A percentile compares a stretch with the other conserved stretches of the same genome.
Conservation (phyloP, 495 filamentous ascomycete species). For the Penicillium ucsense region DNA sequence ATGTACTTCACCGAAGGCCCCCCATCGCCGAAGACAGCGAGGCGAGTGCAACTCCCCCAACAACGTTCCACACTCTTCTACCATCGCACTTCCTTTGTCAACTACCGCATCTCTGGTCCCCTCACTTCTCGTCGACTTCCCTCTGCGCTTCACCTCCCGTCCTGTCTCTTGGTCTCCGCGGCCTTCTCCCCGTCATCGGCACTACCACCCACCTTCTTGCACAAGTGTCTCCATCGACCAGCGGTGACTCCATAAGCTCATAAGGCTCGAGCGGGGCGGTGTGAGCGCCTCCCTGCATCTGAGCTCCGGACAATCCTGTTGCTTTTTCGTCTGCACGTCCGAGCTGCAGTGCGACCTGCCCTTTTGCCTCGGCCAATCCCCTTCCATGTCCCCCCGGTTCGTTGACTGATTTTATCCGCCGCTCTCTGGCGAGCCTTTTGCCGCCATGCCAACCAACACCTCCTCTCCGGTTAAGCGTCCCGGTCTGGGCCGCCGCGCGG, state of each 20-base stretch:
- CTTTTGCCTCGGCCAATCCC: constrained; percentile 21
- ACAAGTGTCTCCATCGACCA: not conserved
- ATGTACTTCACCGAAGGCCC: not conserved
- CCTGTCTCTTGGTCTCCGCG: not conserved
- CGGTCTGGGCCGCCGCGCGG: constrained; percentile 36
- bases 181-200: not conserved
- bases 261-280: constrained; percentile 11
- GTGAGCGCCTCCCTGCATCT: constrained; percentile 8
- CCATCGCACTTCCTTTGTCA: not conserved
- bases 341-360: constrained; percentile 19
- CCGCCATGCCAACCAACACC: constrained; percentile 35
- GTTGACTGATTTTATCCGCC: constrained; percentile 14
- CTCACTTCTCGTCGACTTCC: not conserved
- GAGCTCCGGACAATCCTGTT: constrained; percentile 11
- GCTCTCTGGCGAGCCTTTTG: constrained; percentile 9
- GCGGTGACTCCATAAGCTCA: not conserved
- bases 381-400: constrained; percentile 15
- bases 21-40: constrained; percentile 19
- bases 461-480: constrained; percentile 40
- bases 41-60: not conserved
- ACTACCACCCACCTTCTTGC: too few relatives aligned
- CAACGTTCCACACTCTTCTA: constrained; percentile 3
- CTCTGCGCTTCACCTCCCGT: not conserved
- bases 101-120: not conserved
- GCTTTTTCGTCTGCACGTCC: constrained; percentile 21